phyloP scores from a whole-genome alignment of 768 basidiomycete species.

The Ramaria sp. region DNA sequence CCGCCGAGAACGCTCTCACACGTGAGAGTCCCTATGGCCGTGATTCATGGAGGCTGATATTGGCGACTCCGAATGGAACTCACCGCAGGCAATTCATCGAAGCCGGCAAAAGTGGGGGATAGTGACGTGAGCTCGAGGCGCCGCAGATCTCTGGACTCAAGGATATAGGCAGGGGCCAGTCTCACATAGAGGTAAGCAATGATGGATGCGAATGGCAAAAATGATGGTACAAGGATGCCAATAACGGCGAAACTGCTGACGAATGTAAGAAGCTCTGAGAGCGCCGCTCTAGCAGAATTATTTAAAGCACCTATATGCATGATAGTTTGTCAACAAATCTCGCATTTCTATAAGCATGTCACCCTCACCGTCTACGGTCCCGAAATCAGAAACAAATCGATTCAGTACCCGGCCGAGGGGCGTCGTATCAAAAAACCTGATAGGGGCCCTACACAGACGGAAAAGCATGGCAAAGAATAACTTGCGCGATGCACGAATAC shows the following conservation, averaged over 20 bases:
- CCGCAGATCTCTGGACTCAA: slow-evolving; percentile 55
- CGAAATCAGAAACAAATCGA: slow-evolving; percentile 69
- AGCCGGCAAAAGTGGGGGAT: slow-evolving; percentile 64
- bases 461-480: slow-evolving; percentile 46
- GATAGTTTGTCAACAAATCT: not conserved
- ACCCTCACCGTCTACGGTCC: slow-evolving; percentile 47
- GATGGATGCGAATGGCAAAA: slow-evolving; percentile 54
- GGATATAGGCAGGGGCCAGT: slow-evolving; percentile 49
- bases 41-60: not conserved
- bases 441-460: slow-evolving; percentile 49
- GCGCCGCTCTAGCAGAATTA: slow-evolving; percentile 40
- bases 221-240: slow-evolving; percentile 48
- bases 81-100: slow-evolving; percentile 50
- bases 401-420: slow-evolving; percentile 73
- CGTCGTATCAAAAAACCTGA: slow-evolving; percentile 63
- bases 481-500: slow-evolving; percentile 52
- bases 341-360: too few species aligned
- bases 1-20: slow-evolving; percentile 65
- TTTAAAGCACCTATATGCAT: slow-evolving; percentile 31
- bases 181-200: slow-evolving; percentile 63
- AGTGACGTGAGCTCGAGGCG: slow-evolving; percentile 56
- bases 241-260: slow-evolving; percentile 55
- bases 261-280: slow-evolving; percentile 51
- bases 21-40: slow-evolving; percentile 40
- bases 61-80: not conserved